phyloP scores from a whole-genome alignment of 371 early-diverging fungal species.

The Rhizopus arrhizus region DNA sequence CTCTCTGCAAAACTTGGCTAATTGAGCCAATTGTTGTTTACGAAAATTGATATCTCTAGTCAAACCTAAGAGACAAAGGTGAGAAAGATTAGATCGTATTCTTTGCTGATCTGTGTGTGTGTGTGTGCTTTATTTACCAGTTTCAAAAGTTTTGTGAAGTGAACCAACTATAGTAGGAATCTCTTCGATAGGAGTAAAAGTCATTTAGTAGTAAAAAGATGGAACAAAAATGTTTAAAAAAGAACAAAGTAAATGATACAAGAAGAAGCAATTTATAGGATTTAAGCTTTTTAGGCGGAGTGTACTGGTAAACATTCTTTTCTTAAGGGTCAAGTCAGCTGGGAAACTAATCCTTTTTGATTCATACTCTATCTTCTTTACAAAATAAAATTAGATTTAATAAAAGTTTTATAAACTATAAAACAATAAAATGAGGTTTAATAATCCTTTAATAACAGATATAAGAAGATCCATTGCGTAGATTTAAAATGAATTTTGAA shows the following conservation, averaged over 20 bases:
- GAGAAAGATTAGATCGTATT: neutral
- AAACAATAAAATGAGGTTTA: too few species aligned
- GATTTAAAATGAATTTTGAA: too few species aligned
- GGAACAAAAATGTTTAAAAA: conserved; percentile 8
- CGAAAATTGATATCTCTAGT: conserved; percentile 66
- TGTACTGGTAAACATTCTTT: too few species aligned
- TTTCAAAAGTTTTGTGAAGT: conserved; percentile 54
- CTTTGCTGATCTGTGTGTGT: neutral
- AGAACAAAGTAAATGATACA: conserved; percentile 9
- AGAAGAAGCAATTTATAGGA: conserved; percentile 5
- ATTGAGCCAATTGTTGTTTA: conserved; percentile 71
- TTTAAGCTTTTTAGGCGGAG: too few species aligned
- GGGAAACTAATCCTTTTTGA: too few species aligned
- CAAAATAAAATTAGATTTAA: too few species aligned
- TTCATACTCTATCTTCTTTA: too few species aligned
- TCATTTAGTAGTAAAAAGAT: conserved; percentile 9
- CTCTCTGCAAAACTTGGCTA: conserved; percentile 68
- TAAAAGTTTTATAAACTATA: too few species aligned
- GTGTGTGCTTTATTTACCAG: conserved; percentile 29
- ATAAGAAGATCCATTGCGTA: too few species aligned
- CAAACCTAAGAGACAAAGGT: conserved; percentile 35
- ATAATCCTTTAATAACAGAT: too few species aligned
- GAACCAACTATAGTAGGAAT: conserved; percentile 46
- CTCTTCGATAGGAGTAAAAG: conserved; percentile 31
- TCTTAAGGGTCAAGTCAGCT: too few species aligned